These are phyloP conservation scores for Didymella exigua DNA, from an alignment of 2,329 filamentous ascomycete genomes.

Conservation along the genomic window DNA sequence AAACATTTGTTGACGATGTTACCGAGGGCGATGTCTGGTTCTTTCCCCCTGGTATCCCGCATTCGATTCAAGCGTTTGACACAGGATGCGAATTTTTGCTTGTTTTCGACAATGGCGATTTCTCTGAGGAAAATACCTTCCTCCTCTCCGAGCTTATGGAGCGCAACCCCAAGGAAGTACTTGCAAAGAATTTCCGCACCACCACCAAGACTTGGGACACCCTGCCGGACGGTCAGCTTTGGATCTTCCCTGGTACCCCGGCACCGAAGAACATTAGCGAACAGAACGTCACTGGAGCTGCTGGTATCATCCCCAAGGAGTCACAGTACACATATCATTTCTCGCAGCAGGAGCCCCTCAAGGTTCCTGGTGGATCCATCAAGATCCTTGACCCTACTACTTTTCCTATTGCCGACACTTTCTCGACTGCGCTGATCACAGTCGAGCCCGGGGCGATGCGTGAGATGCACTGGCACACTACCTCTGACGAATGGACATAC, in stretches of 20 bases:
- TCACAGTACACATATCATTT: slow-evolving; percentile 52
- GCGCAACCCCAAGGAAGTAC: slow-evolving; percentile 49
- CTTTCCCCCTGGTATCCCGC: slow-evolving; percentile 45
- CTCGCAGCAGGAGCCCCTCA: slow-evolving; percentile 55
- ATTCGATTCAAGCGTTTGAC: slow-evolving; percentile 61
- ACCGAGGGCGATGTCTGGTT: slow-evolving; percentile 48
- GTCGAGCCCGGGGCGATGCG: slow-evolving; percentile 68
- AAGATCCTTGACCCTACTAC: slow-evolving; percentile 64
- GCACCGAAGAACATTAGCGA: slow-evolving; percentile 46
- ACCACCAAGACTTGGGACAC: slow-evolving; percentile 46
- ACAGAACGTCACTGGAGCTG: slow-evolving; percentile 54
- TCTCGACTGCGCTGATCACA: slow-evolving; percentile 63
- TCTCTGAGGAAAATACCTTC: slow-evolving; percentile 66
- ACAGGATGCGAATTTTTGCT: slow-evolving; percentile 60
- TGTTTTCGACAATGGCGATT: slow-evolving; percentile 64
- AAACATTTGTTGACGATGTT: slow-evolving; percentile 51
- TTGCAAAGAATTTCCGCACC: slow-evolving; percentile 53
- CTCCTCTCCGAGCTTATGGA: slow-evolving; percentile 61
- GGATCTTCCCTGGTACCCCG: slow-evolving; percentile 52
- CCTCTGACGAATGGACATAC: slow-evolving; percentile 66
- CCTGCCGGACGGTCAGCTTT: slow-evolving; percentile 48
- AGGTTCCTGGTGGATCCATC: slow-evolving; percentile 62
- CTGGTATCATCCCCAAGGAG: slow-evolving; percentile 37
- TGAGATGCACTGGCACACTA: slow-evolving; percentile 68
- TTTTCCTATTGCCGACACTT: slow-evolving; percentile 62